Evolutionary conservation across 768 basidiomycete species (phyloP).

Genomic region (Rhizopogon vesiculosus): DNA sequence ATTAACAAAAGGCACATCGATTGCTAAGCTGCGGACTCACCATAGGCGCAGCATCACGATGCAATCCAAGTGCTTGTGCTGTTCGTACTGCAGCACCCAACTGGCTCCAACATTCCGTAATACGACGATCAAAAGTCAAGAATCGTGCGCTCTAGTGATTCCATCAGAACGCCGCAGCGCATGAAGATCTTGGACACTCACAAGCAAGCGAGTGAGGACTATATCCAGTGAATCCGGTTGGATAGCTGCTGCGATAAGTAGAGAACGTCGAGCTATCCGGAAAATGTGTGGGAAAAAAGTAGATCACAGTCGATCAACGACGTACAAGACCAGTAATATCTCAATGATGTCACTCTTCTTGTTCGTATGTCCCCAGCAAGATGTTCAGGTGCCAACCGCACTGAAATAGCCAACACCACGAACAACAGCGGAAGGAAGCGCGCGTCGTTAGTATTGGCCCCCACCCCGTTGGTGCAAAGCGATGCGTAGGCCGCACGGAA

Average conservation of each 20-base stretch:
- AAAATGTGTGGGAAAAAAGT: constrained; percentile 13
- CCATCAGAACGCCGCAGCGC: not conserved
- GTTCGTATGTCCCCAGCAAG: constrained; percentile 77
- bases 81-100: constrained; percentile 90
- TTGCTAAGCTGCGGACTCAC: constrained; percentile 37
- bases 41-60: constrained; percentile 82
- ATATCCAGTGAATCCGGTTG: constrained; percentile 91
- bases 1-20: constrained; percentile 4
- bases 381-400: constrained; percentile 78
- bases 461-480: constrained; percentile 55
- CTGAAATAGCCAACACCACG: constrained; percentile 85
- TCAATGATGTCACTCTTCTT: constrained; percentile 73
- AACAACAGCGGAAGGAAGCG: constrained; percentile 90
- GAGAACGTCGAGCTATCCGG: constrained; percentile 68
- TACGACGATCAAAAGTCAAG: constrained; percentile 69
- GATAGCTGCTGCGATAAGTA: constrained; percentile 89
- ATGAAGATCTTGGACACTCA: constrained; percentile 18
- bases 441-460: constrained; percentile 69
- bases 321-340: constrained; percentile 96
- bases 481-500: constrained; percentile 72
- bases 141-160: constrained; percentile 59
- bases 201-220: constrained; percentile 85
- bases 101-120: constrained; percentile 96
- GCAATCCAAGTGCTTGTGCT: constrained; percentile 89
- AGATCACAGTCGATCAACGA: constrained; percentile 12